phyloP scores from a whole-genome alignment of 2,329 filamentous ascomycete genomes.

The Teratosphaeria zuluensis region DNA sequence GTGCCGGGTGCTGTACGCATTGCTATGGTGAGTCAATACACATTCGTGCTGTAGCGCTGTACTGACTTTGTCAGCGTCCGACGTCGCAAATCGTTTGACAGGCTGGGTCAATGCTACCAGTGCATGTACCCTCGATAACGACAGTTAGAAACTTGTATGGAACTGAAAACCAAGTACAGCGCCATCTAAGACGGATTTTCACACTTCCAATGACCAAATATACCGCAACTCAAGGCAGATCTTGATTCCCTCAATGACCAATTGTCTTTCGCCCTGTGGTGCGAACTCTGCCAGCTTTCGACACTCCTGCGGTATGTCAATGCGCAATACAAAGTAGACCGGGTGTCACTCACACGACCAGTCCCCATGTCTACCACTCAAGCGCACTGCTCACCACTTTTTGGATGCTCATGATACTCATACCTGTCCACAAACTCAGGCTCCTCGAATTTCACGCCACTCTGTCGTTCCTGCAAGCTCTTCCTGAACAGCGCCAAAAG shows the following conservation, averaged over 20 bases:
- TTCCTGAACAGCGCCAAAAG: background rate
- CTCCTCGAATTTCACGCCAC: background rate
- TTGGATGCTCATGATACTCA: background rate
- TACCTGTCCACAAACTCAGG: background rate
- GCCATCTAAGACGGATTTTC: too few species aligned
- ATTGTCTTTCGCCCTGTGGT: too few species aligned
- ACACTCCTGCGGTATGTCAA: too few species aligned
- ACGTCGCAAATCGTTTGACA: constrained; percentile 41
- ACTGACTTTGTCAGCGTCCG: constrained; percentile 19
- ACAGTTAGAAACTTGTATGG: background rate
- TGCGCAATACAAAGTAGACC: background rate
- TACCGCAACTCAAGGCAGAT: too few species aligned
- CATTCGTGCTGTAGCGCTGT: background rate
- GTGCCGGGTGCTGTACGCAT: constrained; percentile 38
- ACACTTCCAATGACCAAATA: too few species aligned
- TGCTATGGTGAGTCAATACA: constrained; percentile 35
- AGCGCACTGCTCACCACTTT: background rate
- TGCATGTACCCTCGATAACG: background rate
- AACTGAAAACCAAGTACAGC: background rate
- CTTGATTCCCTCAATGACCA: too few species aligned
- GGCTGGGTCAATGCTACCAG: constrained; percentile 28
- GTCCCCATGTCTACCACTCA: background rate
- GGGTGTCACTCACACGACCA: background rate
- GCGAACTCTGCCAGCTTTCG: too few species aligned
- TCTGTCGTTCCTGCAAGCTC: background rate